phyloP scores from a whole-genome alignment of 1,284 basidiomycete genomes.

The Puccinia triticina region DNA sequence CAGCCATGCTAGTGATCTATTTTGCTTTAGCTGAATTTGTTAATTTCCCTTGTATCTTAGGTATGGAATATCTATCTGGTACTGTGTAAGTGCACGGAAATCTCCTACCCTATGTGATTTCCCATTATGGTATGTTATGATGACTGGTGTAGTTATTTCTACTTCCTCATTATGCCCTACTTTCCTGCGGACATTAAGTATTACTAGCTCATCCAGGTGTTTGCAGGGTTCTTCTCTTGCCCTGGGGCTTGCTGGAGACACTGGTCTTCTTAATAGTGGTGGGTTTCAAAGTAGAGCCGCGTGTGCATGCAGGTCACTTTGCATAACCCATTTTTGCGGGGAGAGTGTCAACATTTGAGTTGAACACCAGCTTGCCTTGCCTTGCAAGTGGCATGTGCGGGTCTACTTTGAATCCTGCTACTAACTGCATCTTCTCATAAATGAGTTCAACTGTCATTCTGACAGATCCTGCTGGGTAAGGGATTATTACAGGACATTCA shows the following conservation, averaged over 20 bases:
- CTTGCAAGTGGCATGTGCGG: too few species aligned
- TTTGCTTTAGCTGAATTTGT: background rate
- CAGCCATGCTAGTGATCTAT: conserved; percentile 14
- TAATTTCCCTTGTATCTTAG: background rate
- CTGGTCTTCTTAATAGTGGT: background rate
- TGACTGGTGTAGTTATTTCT: conserved; percentile 27
- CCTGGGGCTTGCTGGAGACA: conserved; percentile 33
- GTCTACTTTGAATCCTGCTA: conserved; percentile 22
- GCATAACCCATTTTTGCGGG: too few species aligned
- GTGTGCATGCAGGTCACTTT: too few species aligned
- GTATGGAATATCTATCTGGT: conserved; percentile 28
- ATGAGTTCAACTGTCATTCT: too few species aligned
- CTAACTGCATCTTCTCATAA: too few species aligned
- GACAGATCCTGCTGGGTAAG: too few species aligned
- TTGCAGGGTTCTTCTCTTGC: background rate
- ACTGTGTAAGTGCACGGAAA: conserved; percentile 20
- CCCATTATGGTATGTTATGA: conserved; percentile 24
- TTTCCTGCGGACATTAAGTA: conserved; percentile 3
- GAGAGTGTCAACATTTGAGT: too few species aligned
- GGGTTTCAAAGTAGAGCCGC: conserved; percentile 24
- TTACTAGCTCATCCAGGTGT: background rate
- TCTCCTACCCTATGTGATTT: conserved; percentile 18
- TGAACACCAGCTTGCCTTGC: too few species aligned
- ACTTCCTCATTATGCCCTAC: conserved; percentile 8
- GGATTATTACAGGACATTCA: too few species aligned